Base-by-base conservation (phyloP, 2,329 filamentous ascomycete species). In the Chaetothyriales sp. region DNA sequence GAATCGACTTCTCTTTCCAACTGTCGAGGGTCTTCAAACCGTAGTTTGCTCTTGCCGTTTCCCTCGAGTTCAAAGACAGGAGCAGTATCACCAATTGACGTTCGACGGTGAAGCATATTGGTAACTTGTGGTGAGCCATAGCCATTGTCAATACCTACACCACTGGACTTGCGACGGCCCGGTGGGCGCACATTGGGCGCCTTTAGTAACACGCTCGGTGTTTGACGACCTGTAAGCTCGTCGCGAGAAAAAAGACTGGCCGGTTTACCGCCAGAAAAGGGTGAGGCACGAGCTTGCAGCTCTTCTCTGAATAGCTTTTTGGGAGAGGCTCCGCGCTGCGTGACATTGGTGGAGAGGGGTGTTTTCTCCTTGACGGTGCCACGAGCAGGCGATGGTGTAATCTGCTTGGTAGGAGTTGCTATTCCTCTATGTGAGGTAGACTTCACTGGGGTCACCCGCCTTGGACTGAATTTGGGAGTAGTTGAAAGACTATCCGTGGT, bases 91-190 rank as follows among this genome's bases (percentile, higher is more conserved):
- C 83, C 78, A 54, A 90, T 83, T 1, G 85, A 89, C 46, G 73
- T 76, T 47, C 86, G 78, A 33, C 81, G 78, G 57, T 86, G 83
- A 33, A 89, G 75, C 29, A 89, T 73, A 25, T 80, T 83, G 19
- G 83, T 75, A 50, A 90, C 77, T 49, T 79, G 80, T 4, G 86
- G 86, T 0, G 86, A 90, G 5, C 86, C 86, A 51, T 89, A 75
- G 0, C 85, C 86, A 56, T 76, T 70, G 60, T 87, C 85, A 56
- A 80, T 77, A 19, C 85, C 84, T 55, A 89, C 63, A 0, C 84
- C 83, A 13, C 83, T 84, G 15, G 82, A 77, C 45, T 73, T 72
- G 25, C 82, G 75, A 37, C 63, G 62, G 53, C 78, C 76, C 25
- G 54, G 52, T 37, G 54, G 55, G 45, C 49, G 56, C 6, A 6